Conservation (phyloP, 2,329 filamentous ascomycete species). For the Claviceps sp. region DNA sequence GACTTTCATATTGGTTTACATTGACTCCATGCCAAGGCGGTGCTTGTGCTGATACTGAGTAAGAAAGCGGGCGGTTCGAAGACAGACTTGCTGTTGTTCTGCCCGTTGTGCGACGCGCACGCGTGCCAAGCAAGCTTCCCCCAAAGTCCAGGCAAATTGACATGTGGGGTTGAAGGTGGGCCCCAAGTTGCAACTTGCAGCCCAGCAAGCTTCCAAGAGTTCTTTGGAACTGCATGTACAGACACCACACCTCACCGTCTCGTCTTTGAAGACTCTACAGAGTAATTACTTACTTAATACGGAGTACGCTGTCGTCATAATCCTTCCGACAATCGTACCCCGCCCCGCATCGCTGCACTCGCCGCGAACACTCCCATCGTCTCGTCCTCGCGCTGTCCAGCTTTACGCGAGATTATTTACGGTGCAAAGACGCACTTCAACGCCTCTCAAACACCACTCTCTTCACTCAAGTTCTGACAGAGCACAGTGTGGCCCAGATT, state of each 20-base stretch:
- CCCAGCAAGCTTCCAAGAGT: neutral
- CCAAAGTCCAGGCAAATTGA: neutral
- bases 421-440: neutral
- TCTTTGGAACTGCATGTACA: neutral
- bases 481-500: neutral
- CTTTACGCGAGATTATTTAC: neutral
- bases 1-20: slow-evolving; percentile 61
- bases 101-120: neutral
- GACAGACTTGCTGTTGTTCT: neutral
- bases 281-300: no score
- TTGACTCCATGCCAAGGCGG: neutral
- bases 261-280: neutral
- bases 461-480: neutral
- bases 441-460: no score
- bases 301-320: neutral
- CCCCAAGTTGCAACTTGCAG: neutral
- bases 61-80: neutral
- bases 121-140: neutral
- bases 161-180: slow-evolving; percentile 1
- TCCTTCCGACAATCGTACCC: neutral
- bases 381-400: no score
- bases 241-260: slow-evolving; percentile 1
- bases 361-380: neutral
- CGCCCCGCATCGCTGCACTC: neutral
- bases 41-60: neutral